Percentiles rank a stretch among this genome's conserved stretches.
Evolutionary conservation across 2,329 filamentous ascomycete genomes (phyloP).

Genomic region (Metarhizium brunneum): DNA sequence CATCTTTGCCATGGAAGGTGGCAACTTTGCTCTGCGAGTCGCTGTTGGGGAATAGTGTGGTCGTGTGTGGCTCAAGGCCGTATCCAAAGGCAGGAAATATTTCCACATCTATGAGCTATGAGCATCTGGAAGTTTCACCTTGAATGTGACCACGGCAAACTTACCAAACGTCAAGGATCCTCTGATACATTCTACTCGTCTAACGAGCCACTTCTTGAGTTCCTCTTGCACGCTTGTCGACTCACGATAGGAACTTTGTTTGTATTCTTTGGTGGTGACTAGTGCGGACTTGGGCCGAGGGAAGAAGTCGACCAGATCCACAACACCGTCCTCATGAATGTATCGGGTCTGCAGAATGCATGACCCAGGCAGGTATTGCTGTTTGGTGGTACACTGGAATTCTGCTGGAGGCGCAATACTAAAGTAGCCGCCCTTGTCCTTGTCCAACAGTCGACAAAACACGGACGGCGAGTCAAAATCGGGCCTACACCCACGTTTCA

Average conservation of each 20-base stretch:
- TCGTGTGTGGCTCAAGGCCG: slow-evolving; percentile 52
- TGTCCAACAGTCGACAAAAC: slow-evolving; percentile 66
- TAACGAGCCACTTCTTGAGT: slow-evolving; percentile 62
- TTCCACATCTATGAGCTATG: slow-evolving; percentile 43
- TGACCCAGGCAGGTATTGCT: slow-evolving; percentile 66
- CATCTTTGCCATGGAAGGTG: slow-evolving; percentile 49
- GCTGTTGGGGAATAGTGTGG: slow-evolving; percentile 40
- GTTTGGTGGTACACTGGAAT: slow-evolving; percentile 57
- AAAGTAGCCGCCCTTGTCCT: slow-evolving; percentile 66
- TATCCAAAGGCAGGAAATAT: slow-evolving; percentile 68
- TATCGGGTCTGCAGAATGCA: slow-evolving; percentile 73
- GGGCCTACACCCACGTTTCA: slow-evolving; percentile 39
- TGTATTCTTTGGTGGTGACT: slow-evolving; percentile 37
- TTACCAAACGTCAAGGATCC: slow-evolving; percentile 52
- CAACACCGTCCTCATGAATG: slow-evolving; percentile 65
- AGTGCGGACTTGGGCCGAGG: slow-evolving; percentile 54
- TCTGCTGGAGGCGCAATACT: slow-evolving; percentile 48
- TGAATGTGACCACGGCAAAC: neutral
- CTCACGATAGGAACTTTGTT: slow-evolving; percentile 44
- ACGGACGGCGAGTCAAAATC: slow-evolving; percentile 70
- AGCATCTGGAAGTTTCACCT: neutral
- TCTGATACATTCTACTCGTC: slow-evolving; percentile 64
- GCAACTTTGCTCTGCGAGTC: slow-evolving; percentile 46
- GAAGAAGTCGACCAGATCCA: slow-evolving; percentile 68
- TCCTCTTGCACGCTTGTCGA: slow-evolving; percentile 45